Evolutionary conservation across 371 early-diverging fungal species (phyloP).

Genomic region (Capniomyces stellatus): DNA sequence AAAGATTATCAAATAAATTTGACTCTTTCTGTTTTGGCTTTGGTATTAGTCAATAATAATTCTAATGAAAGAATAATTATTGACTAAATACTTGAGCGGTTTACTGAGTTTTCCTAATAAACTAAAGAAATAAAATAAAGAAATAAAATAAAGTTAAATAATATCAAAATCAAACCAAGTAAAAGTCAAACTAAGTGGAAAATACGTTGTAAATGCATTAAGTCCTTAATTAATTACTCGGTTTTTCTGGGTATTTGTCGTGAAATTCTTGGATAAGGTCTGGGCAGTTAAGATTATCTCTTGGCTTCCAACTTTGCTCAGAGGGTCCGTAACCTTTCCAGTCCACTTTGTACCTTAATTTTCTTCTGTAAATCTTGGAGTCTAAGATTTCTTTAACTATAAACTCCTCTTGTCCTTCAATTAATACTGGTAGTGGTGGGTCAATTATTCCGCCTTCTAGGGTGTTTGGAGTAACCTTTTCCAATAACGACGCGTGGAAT

Average conservation of each 20-base stretch:
- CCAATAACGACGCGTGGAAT: neutral
- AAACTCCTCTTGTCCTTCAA: neutral
- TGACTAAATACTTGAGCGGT: too few species aligned
- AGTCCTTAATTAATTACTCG: too few species aligned
- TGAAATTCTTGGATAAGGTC: neutral
- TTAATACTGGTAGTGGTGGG: neutral
- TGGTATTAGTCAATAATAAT: too few species aligned
- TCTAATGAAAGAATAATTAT: too few species aligned
- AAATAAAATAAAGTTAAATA: too few species aligned
- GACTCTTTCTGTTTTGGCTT: too few species aligned
- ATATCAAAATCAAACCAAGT: too few species aligned
- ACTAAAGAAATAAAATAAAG: too few species aligned
- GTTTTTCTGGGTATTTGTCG: constrained; percentile 2
- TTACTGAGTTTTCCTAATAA: too few species aligned
- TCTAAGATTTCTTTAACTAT: constrained; percentile 3
- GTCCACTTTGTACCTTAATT: neutral
- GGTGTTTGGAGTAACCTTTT: neutral
- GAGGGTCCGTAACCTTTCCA: neutral
- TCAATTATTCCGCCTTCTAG: neutral
- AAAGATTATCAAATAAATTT: too few species aligned
- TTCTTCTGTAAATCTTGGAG: neutral
- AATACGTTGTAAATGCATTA: too few species aligned
- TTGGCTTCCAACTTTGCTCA: constrained; percentile 3
- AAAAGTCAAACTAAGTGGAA: too few species aligned
- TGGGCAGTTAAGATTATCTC: constrained; percentile 1